Base-by-base conservation (phyloP, 164 flowering plant genomes). In the Dillenia suffruticosa region DNA sequence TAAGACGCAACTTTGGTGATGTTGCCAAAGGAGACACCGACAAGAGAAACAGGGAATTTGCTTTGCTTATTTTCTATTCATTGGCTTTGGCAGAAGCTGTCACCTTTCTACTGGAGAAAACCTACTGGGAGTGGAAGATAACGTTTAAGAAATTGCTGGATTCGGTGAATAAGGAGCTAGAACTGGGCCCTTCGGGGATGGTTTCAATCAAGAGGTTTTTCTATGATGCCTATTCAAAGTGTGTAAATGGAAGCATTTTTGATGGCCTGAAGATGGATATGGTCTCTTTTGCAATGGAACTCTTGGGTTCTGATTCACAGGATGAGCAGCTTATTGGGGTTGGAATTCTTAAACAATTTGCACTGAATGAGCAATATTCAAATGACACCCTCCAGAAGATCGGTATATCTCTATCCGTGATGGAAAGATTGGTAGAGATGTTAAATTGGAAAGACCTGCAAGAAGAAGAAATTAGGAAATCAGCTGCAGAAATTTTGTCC, bases 201-300 rank as follows among this genome's bases (percentile, higher is more conserved):
- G 74, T 84, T 63, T 78, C 93, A 3, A 72, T 82, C 44, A 76
- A 71, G 60, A 80, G 93, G 51, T 94, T 94, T 72, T 94, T 94
- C 76, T 94, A 91, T 63, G 97, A 94, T 72, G 87, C 99, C 0
- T 94, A 81, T 57, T 89, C 97, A 10, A 85, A 67, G 63, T 81
- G 93, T 59, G 79, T 89, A 9, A 79, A 88, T 58, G 96, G 96
- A 47, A 91, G 96, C 81, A 81, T 94, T 12, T 94, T 94, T 61
- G 97, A 94, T 72, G 99, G 97, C 8, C 54, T 94, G 76, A 86
- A 84, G 56, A 88, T 94, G 97, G 97, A 94, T 57, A 77, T 94
- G 76, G 87, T 94, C 49, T 70, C 84, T 47, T 91, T 94, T 58
- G 82, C 84, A 1, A 81, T 82, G 81, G 97, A 91, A 6, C 87